Evolutionary conservation across 495 filamentous ascomycete genomes (phyloP).

Genomic region (Chaetomium tenue): DNA sequence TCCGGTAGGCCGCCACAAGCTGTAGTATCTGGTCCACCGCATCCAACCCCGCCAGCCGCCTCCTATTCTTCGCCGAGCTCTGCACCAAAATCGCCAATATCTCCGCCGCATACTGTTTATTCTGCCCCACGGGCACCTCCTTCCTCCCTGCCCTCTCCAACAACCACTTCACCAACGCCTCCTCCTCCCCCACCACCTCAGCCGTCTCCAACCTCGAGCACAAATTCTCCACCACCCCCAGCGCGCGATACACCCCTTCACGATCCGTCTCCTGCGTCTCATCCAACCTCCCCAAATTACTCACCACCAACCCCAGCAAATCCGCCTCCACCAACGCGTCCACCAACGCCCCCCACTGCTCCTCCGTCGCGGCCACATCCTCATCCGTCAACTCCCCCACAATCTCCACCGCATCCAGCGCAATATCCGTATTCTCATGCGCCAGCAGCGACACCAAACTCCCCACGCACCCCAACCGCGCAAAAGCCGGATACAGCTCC

Average conservation of each 20-base stretch:
- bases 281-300: constrained; percentile 79
- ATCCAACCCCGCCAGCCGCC: constrained; percentile 61
- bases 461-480: constrained; percentile 69
- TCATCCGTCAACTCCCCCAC: constrained; percentile 92
- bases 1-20: constrained; percentile 82
- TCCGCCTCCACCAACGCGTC: constrained; percentile 81
- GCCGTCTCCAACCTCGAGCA: constrained; percentile 62
- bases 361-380: constrained; percentile 79
- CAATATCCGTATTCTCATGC: constrained; percentile 97
- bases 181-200: constrained; percentile 67
- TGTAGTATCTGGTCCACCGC: constrained; percentile 80
- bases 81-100: constrained; percentile 77
- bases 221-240: constrained; percentile 83
- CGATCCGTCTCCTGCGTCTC: constrained; percentile 76
- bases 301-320: constrained; percentile 75
- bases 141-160: constrained; percentile 54
- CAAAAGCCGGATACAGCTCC: constrained; percentile 80
- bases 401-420: constrained; percentile 87
- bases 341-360: constrained; percentile 79
- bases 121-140: constrained; percentile 60
- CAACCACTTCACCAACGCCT: constrained; percentile 70
- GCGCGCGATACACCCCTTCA: constrained; percentile 79
- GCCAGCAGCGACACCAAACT: constrained; percentile 78
- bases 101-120: constrained; percentile 94
- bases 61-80: constrained; percentile 62